A percentile compares a stretch with the other conserved stretches of the same genome.
phyloP scores from a whole-genome alignment of 2,329 filamentous ascomycete genomes.

The Metarhizium robertsii region DNA sequence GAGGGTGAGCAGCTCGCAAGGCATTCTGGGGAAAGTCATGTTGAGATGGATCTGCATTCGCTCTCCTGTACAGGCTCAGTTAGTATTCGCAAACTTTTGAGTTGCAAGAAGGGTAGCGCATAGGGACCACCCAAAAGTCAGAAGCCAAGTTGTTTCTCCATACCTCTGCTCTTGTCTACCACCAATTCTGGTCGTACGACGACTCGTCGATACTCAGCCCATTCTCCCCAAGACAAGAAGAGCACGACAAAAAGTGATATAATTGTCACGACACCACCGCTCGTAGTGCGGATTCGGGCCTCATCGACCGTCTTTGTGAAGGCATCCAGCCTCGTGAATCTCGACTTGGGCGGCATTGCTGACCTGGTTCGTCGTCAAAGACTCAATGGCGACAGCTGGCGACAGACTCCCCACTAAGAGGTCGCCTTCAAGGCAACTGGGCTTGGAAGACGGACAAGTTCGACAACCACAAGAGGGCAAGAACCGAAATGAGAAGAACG shows the following conservation, averaged over 20 bases:
- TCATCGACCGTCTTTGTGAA: conserved; percentile 99
- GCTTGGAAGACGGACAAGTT: neutral
- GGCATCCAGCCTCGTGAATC: conserved; percentile 94
- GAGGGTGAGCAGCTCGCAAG: conserved; percentile 89
- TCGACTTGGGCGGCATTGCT: conserved; percentile 77
- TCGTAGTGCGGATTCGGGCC: conserved; percentile 90
- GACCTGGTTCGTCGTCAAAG: neutral
- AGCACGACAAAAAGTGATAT: conserved; percentile 79
- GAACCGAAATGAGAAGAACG: neutral
- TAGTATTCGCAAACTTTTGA: conserved; percentile 12
- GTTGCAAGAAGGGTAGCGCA: neutral
- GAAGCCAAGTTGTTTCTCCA: conserved; percentile 11
- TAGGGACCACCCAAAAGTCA: neutral
- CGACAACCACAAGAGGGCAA: neutral
- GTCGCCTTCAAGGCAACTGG: neutral
- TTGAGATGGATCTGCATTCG: conserved; percentile 99
- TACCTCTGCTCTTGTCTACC: conserved; percentile 93
- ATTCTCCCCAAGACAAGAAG: conserved; percentile 90
- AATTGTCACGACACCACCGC: conserved; percentile 90
- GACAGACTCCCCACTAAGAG: neutral
- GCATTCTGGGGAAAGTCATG: conserved; percentile 86
- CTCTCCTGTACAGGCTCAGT: conserved; percentile 51
- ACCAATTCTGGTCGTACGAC: conserved; percentile 85
- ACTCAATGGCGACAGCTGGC: neutral
- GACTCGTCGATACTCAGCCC: conserved; percentile 82